A percentile compares a stretch with the other conserved stretches of the same genome.
These are phyloP conservation scores for Leccinum subrobustum DNA, from an alignment of 1,284 basidiomycete species.

Conservation along the genomic window DNA sequence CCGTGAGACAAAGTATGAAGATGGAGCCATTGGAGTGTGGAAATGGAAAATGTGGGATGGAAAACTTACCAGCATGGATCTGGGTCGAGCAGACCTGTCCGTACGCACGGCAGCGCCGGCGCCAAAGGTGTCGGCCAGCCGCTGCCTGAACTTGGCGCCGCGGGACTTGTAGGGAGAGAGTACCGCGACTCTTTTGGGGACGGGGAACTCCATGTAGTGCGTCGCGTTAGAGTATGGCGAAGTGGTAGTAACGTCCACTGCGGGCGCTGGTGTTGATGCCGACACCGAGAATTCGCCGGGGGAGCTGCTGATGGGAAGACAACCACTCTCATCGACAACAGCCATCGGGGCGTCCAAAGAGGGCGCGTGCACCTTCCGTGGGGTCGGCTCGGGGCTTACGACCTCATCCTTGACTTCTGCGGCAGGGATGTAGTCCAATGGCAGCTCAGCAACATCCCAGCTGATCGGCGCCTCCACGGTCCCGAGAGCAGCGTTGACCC, in stretches of 20 bases:
- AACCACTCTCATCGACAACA: neutral
- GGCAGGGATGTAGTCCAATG: constrained; percentile 3
- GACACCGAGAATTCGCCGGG: neutral
- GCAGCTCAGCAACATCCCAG: constrained; percentile 16
- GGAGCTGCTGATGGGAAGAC: neutral
- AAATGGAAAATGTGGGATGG: neutral
- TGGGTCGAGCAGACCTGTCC: constrained; percentile 23
- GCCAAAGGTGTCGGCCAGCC: constrained; percentile 22
- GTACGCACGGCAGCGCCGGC: constrained; percentile 22
- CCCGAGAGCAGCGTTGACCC: constrained; percentile 26
- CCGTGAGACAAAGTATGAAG: neutral
- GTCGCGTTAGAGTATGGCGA: neutral
- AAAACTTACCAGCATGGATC: constrained; percentile 11
- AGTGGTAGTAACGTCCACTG: neutral
- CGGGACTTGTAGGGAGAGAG: constrained; percentile 21
- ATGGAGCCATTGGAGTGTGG: neutral
- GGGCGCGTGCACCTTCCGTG: neutral
- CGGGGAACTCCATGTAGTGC: neutral
- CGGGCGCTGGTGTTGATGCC: neutral
- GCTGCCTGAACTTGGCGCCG: constrained; percentile 21
- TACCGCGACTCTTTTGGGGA: neutral
- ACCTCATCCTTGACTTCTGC: neutral
- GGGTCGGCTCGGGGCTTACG: neutral
- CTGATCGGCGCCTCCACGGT: constrained; percentile 21
- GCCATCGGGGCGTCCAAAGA: neutral